Base-by-base conservation (phyloP, 1,284 basidiomycete species). In the Ustilago lituana region DNA sequence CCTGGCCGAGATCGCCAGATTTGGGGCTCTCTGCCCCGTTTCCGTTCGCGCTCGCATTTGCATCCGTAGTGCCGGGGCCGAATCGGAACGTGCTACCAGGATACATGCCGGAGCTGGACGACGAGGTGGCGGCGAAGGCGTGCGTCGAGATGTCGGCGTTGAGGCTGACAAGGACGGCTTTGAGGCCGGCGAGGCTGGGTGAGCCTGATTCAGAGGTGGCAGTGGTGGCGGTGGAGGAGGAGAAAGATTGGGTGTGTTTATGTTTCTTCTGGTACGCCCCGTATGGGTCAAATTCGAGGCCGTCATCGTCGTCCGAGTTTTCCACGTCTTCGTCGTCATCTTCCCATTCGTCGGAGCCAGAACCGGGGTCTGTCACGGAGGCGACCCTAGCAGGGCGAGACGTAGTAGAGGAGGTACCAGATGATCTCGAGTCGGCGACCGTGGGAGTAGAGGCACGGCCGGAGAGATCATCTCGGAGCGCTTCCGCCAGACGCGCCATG, bases 251-350 rank as follows among this genome's bases (percentile, higher is more conserved):
- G n/a, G 65, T 73, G 43, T 60, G 65, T 31, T 63, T 70, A 51
- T 52, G 64, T 44, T 63, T 60, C 61, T 73, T 72, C 49, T 63
- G 49, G 38, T 64, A 62, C 9, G 65, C 57, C 14, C 61, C 61
- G 56, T 70, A 74, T 12, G 74, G 74, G 46, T 76, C 74, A 37
- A 76, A 69, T 40, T 76, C 74, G 22, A 76, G 47, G 5, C 68
- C 74, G 36, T 76, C 74, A 36, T 72, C 68, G 44, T 58, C 51
- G 26, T 47, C 43, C 22, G 44, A 20, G 2, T 32, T 15, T n/a
- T 17, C 41, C 10, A 32, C 46, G 19, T 49, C 45, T 8, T 55
- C 59, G 22, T 55, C 53, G 12, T 68, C 63, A 36, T 71, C 67
- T 26, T 74, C 72, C 63, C 61, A 71, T 11, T 60, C 57, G 36